A percentile compares a stretch with the other conserved stretches of the same genome.
These are phyloP conservation scores for Triadica sebifera DNA, from an alignment of 345 rosid genomes.

Conservation along the genomic window DNA sequence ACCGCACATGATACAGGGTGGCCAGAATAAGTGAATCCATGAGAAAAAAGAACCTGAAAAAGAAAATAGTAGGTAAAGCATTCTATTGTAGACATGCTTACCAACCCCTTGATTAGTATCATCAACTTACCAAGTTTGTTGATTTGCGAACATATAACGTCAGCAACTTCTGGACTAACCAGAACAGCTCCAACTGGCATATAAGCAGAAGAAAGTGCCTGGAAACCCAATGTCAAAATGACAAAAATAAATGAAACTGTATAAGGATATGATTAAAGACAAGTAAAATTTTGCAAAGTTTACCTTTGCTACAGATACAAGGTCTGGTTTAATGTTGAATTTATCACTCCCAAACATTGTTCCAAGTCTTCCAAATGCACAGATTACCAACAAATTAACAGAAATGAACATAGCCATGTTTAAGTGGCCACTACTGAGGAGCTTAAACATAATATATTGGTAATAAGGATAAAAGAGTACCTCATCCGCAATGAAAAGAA, in stretches of 20 bases:
- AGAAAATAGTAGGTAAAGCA: constrained; percentile 6
- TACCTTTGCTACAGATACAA: constrained; percentile 89
- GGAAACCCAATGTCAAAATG: constrained; percentile 16
- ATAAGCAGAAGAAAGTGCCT: constrained; percentile 90
- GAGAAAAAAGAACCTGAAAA: constrained; percentile 75
- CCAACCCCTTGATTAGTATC: background rate
- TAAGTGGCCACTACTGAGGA: background rate
- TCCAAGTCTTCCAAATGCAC: constrained; percentile 99
- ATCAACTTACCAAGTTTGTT: constrained; percentile 69
- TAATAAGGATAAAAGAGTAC: constrained; percentile 29
- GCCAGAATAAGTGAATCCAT: constrained; percentile 96
- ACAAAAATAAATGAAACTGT: background rate
- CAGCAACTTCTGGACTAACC: constrained; percentile 78
- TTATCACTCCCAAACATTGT: constrained; percentile 91
- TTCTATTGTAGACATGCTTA: background rate
- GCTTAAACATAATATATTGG: background rate
- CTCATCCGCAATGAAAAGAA: constrained; percentile 92
- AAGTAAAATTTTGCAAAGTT: constrained; percentile 13
- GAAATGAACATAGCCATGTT: background rate
- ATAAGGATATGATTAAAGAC: background rate
- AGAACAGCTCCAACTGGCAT: constrained; percentile 94
- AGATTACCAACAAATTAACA: constrained; percentile 58
- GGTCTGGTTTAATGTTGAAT: constrained; percentile 88
- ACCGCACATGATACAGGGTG: constrained; percentile 96
- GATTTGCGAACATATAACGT: constrained; percentile 88